A percentile compares a stretch with the other conserved stretches of the same genome.
These are phyloP conservation scores for Fonsecaea pedrosoi DNA, from an alignment of 2,329 filamentous ascomycete species.

Conservation along the genomic window DNA sequence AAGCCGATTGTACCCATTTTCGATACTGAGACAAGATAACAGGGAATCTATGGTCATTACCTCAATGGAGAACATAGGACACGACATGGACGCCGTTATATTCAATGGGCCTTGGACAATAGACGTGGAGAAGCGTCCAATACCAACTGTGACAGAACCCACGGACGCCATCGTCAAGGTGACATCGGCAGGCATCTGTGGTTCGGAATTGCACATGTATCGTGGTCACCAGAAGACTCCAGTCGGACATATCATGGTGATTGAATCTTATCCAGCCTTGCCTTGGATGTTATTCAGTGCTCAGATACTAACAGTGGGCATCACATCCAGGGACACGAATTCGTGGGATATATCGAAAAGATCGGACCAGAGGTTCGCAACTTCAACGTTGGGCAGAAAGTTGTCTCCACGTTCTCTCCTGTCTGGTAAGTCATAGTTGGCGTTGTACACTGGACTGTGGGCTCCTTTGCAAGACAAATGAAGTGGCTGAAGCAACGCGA, in stretches of 20 bases:
- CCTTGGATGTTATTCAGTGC: too few species aligned
- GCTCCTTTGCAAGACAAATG: too few species aligned
- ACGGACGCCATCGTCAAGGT: conserved; percentile 58
- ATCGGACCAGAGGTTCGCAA: conserved; percentile 53
- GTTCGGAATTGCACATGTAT: conserved; percentile 53
- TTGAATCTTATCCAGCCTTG: too few species aligned
- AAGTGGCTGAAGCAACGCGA: too few species aligned
- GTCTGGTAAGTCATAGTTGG: conserved; percentile 49
- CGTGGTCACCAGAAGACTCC: conserved; percentile 58
- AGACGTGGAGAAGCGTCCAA: conserved; percentile 50
- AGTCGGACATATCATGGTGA: conserved; percentile 56
- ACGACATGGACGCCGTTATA: conserved; percentile 24
- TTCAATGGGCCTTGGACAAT: conserved; percentile 39
- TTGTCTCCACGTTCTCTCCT: conserved; percentile 59
- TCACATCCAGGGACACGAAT: conserved; percentile 57
- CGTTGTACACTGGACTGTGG: too few species aligned
- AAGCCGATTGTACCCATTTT: not conserved
- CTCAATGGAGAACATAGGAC: not conserved
- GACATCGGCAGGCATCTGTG: conserved; percentile 22
- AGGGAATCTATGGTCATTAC: too few species aligned
- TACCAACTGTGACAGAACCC: conserved; percentile 49
- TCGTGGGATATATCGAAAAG: conserved; percentile 57
- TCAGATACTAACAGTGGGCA: too few species aligned
- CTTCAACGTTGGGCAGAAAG: conserved; percentile 57
- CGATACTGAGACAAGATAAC: not conserved